Conservation (phyloP, 352 stramenopile species). For the Globisporangium nunn region DNA sequence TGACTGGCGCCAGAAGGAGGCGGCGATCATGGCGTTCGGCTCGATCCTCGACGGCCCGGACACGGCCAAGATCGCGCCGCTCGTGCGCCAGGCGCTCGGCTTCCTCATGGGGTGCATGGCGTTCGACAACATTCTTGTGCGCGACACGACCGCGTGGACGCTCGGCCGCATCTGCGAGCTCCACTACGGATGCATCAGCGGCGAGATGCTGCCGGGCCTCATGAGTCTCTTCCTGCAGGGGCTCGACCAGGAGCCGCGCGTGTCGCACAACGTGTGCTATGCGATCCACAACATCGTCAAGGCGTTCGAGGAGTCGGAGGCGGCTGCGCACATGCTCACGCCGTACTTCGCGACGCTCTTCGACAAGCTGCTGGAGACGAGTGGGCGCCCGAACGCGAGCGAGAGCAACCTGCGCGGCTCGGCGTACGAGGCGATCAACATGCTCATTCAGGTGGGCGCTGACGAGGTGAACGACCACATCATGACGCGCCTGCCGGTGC, state of each 20-base stretch:
- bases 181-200: conserved; percentile 87
- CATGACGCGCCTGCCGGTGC: conserved; percentile 64
- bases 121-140: conserved; percentile 88
- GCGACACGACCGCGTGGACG: conserved; percentile 96
- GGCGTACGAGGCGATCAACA: conserved; percentile 92
- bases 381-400: conserved; percentile 80
- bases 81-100: conserved; percentile 91
- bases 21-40: conserved; percentile 96
- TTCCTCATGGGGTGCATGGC: conserved; percentile 91
- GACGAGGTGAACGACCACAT: conserved; percentile 75
- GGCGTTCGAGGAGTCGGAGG: conserved; percentile 82
- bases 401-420: conserved; percentile 89
- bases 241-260: conserved; percentile 83
- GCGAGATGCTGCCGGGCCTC: conserved; percentile 84
- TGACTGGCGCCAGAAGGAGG: conserved; percentile 94
- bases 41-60: conserved; percentile 92
- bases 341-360: conserved; percentile 91
- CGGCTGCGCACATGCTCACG: conserved; percentile 78
- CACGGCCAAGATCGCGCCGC: conserved; percentile 85
- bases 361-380: conserved; percentile 89
- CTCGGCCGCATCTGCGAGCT: conserved; percentile 94
- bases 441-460: conserved; percentile 86
- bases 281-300: conserved; percentile 96
- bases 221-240: conserved; percentile 84
- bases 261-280: conserved; percentile 94